These are phyloP conservation scores for Phytomonas sp. DNA, from an alignment of 208 protist species.

Conservation along the genomic window DNA sequence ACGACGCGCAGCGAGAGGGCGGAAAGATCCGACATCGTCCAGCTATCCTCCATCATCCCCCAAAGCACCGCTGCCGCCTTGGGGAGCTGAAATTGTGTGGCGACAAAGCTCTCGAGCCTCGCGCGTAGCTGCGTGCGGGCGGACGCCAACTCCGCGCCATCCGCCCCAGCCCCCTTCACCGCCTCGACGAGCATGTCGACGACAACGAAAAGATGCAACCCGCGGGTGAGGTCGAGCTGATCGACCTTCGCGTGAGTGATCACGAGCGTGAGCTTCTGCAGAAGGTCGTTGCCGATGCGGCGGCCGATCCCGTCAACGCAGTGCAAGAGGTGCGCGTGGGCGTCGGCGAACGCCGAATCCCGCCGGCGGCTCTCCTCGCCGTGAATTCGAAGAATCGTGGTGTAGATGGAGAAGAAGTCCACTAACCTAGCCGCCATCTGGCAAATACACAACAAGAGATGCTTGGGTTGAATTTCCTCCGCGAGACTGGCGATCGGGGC, in stretches of 20 bases:
- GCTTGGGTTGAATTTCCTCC: constrained; percentile 64
- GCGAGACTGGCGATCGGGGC: constrained; percentile 56
- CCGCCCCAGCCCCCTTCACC: constrained; percentile 32
- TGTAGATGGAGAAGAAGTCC: constrained; percentile 74
- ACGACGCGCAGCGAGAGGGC: constrained; percentile 54
- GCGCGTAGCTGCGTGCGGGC: constrained; percentile 42
- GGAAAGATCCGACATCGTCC: constrained; percentile 36
- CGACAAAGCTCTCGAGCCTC: constrained; percentile 42
- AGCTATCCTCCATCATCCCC: constrained; percentile 67
- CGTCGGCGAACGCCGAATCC: constrained; percentile 8
- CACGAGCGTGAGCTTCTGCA: constrained; percentile 60
- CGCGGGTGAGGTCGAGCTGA: constrained; percentile 46
- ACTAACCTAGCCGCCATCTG: constrained; percentile 66
- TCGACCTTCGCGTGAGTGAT: constrained; percentile 32
- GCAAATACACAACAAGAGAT: constrained; percentile 57
- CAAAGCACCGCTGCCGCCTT: constrained; percentile 48
- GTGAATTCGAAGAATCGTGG: constrained; percentile 48
- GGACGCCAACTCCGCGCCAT: constrained; percentile 28
- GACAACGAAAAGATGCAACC: constrained; percentile 74
- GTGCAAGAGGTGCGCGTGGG: constrained; percentile 38
- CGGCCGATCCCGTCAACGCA: constrained; percentile 37
- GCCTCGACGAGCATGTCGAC: constrained; percentile 68
- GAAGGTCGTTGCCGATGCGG: constrained; percentile 53
- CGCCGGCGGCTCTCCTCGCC: constrained; percentile 21
- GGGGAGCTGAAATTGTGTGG: constrained; percentile 34